phyloP scores from a whole-genome alignment of 2,329 filamentous ascomycete genomes.

The Chaetomium strumarium region DNA sequence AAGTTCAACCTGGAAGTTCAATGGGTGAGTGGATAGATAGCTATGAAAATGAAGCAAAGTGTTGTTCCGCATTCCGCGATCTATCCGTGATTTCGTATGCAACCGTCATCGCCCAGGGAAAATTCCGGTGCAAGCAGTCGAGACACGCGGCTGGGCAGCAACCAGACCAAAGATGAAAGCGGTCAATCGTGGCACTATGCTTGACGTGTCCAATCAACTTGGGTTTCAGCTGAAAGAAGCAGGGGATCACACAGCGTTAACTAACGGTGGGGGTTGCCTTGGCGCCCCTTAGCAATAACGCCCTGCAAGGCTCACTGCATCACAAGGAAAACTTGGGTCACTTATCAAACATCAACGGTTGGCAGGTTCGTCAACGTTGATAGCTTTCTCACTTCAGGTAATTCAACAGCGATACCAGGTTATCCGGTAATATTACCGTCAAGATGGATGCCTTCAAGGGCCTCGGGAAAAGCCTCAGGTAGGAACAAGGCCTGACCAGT shows the following conservation, averaged over 20 bases:
- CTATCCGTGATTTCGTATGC: too few relatives aligned
- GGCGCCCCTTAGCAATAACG: slow-evolving; percentile 18
- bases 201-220: slow-evolving; percentile 6
- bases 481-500: slow-evolving; percentile 24
- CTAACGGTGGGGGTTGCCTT: slow-evolving; percentile 9
- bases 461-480: slow-evolving; percentile 52
- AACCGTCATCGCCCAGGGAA: too few relatives aligned
- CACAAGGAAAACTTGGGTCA: slow-evolving; percentile 10
- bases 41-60: too few relatives aligned
- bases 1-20: too few relatives aligned
- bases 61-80: too few relatives aligned
- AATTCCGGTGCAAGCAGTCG: too few relatives aligned
- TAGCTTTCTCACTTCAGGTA: background rate
- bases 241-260: too few relatives aligned
- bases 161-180: background rate
- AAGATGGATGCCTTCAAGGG: slow-evolving; percentile 54
- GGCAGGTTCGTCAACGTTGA: background rate
- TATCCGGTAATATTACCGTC: background rate
- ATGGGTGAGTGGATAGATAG: too few relatives aligned
- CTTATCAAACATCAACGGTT: slow-evolving; percentile 5
- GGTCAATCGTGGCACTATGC: background rate
- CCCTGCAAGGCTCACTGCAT: slow-evolving; percentile 7
- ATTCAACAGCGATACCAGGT: background rate
- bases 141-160: too few relatives aligned
- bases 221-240: background rate